These are phyloP conservation scores for Spiromastix sp. DNA, from an alignment of 2,329 filamentous ascomycete species.

Conservation along the genomic window DNA sequence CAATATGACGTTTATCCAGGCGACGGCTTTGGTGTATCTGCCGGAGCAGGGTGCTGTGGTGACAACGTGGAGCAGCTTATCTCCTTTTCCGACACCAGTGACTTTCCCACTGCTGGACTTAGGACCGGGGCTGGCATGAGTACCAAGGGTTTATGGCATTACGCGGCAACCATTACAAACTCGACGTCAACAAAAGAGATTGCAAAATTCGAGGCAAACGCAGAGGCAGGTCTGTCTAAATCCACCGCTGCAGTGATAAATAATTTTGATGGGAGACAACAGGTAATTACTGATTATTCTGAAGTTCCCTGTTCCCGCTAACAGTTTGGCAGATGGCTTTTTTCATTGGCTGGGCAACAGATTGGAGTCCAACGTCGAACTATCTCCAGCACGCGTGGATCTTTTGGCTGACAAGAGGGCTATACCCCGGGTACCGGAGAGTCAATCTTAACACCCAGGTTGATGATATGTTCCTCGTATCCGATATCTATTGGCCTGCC, in stretches of 20 bases:
- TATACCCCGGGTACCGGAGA: constrained; percentile 46
- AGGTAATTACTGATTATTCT: not conserved
- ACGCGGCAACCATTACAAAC: constrained; percentile 47
- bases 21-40: constrained; percentile 37
- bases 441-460: constrained; percentile 48
- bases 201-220: constrained; percentile 42
- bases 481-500: constrained; percentile 40
- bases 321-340: constrained; percentile 45
- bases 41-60: constrained; percentile 37
- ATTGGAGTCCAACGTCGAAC: constrained; percentile 45
- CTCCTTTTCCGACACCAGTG: constrained; percentile 43
- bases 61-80: constrained; percentile 41
- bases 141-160: constrained; percentile 47
- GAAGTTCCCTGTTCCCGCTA: not conserved
- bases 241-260: constrained; percentile 50
- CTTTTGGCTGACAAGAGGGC: constrained; percentile 50
- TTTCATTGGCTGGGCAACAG: constrained; percentile 45
- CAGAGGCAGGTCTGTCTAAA: constrained; percentile 27
- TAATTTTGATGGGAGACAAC: constrained; percentile 43
- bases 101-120: constrained; percentile 46
- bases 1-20: constrained; percentile 49
- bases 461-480: constrained; percentile 52
- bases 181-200: constrained; percentile 44
- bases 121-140: constrained; percentile 40
- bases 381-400: constrained; percentile 54